Conservation (phyloP, 345 rosid genomes). For the Salix brachista region DNA sequence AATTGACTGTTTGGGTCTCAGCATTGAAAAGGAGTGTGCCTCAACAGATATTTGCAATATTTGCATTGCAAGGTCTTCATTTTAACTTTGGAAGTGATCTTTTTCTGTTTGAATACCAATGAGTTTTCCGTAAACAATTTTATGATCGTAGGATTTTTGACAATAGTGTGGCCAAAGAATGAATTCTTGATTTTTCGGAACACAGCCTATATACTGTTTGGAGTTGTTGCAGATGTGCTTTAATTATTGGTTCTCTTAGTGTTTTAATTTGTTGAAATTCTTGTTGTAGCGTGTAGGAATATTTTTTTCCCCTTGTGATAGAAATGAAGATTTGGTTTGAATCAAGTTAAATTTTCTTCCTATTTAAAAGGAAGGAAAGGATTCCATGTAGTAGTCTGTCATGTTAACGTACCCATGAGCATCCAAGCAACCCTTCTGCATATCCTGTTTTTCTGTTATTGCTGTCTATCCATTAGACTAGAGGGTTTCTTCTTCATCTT, state of each 20-base stretch:
- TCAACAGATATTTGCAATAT: background rate
- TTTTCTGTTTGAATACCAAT: background rate
- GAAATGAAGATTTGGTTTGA: background rate
- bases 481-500: background rate
- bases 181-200: slow-evolving; percentile 1
- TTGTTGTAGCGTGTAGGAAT: background rate
- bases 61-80: background rate
- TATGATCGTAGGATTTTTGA: background rate
- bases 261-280: background rate
- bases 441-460: no score
- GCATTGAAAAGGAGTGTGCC: background rate
- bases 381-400: background rate
- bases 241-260: background rate
- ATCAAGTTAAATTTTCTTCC: background rate
- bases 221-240: background rate
- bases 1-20: background rate
- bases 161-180: background rate
- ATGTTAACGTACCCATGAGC: background rate
- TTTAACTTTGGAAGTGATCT: background rate
- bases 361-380: background rate
- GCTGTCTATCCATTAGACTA: background rate
- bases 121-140: background rate
- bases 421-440: background rate
- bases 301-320: background rate
- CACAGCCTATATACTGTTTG: background rate